phyloP scores from a whole-genome alignment of 306 rosid species.

The Benincasa hispida region DNA sequence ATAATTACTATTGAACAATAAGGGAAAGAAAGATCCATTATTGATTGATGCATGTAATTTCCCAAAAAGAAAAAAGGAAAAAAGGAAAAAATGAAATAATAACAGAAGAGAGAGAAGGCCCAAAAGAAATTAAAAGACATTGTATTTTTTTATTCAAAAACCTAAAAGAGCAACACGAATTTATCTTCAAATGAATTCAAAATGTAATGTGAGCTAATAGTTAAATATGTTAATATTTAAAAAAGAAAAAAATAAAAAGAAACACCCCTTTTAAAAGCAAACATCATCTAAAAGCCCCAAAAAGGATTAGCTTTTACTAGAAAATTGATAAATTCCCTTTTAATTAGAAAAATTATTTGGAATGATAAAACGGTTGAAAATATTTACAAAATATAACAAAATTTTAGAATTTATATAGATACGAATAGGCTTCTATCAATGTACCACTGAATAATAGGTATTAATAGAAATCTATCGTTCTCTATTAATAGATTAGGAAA shows the following conservation, averaged over 20 bases:
- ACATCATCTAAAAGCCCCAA: neutral
- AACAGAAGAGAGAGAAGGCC: neutral
- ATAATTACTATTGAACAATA: neutral
- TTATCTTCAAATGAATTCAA: neutral
- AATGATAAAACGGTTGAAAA: too few species aligned
- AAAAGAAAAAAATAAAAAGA: neutral
- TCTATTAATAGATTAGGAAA: too few species aligned
- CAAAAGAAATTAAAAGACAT: neutral
- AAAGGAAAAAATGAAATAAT: too few species aligned
- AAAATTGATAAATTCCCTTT: neutral
- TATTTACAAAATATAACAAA: too few species aligned
- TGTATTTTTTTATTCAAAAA: neutral
- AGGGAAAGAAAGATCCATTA: neutral
- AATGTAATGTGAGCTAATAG: neutral
- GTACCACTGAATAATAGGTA: too few species aligned
- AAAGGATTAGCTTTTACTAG: neutral
- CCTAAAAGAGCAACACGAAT: neutral
- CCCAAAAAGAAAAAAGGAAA: too few species aligned
- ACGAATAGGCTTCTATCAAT: too few species aligned
- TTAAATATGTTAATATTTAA: neutral
- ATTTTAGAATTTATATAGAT: too few species aligned
- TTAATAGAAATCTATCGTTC: too few species aligned
- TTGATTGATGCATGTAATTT: too few species aligned
- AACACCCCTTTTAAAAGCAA: neutral
- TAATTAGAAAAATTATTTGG: too few species aligned